Base-by-base conservation (phyloP, 2,329 filamentous ascomycete species). In the Cadophora sp. region DNA sequence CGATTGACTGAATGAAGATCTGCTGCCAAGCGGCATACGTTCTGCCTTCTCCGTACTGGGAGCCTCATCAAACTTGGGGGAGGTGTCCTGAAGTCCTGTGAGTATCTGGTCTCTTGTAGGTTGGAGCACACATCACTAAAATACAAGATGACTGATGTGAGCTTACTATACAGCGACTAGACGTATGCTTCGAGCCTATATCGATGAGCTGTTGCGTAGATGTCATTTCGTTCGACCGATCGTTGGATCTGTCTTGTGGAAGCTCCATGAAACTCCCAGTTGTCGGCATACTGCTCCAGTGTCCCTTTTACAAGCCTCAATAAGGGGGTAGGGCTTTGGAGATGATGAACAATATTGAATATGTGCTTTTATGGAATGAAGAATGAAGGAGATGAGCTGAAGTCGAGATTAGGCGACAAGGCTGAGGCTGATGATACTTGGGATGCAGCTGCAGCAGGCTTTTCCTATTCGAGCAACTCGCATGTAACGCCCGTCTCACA, bases 361-460 rank as follows among this genome's bases (percentile, higher is more conserved):
- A 43, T 43, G 14, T n/a, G 53, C n/a, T 2, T 27, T 37, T 34
- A 8, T 2, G 8, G 40, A 43, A 19, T 11, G 14, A n/a, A 40
- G 31, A 22, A 29, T 9, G 0, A 58, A 16, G 27, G 37, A 40
- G 6, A 3, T 24, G n/a, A 14, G 55, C 9, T 59, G 55, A 59
- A 26, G 55, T 40, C n/a, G 16, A 40, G 31, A 26, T 59, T 59
- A 59, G 55, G 55, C 19, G 19, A 59, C 55, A 37, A 59, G 55
- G 55, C 55, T 59, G 55, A 37, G n/a, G 55, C 55, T 59, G 55
- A 59, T 12, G 29, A 59, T 59, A 40, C 22, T 37, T 22, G 22
- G 31, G 31, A 40, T 59, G 31, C 12, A 55, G 24, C 51, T 27
- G 27, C 22, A 48, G 43, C 43, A 48, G 19, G 12, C 31, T 26